Conservation (phyloP, 164 flowering plant species). For the grape (Vitis vinifera) region DNA sequence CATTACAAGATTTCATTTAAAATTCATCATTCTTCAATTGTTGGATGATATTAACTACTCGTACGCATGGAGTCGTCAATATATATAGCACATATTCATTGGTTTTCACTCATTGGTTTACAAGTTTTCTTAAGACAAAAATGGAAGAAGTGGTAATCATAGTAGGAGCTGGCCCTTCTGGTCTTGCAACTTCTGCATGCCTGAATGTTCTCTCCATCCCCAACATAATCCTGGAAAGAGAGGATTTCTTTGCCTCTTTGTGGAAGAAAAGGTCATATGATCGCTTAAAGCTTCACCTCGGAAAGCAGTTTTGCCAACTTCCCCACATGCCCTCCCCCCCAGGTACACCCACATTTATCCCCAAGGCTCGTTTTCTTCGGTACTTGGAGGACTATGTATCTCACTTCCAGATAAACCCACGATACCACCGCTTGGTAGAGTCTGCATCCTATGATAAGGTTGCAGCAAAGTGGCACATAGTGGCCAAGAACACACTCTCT, state of each 20-base stretch:
- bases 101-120: too few species aligned
- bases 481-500: neutral
- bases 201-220: conserved; percentile 23
- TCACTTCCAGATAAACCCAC: conserved; percentile 13
- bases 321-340: conserved; percentile 35
- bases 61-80: too few species aligned
- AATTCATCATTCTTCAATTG: too few species aligned
- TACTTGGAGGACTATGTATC: conserved; percentile 33
- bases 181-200: conserved; percentile 38
- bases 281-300: conserved; percentile 37
- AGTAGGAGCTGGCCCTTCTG: conserved; percentile 43
- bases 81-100: too few species aligned
- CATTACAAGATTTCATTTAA: too few species aligned
- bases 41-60: too few species aligned
- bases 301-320: conserved; percentile 35
- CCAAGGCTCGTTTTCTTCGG: conserved; percentile 16
- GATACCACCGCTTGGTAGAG: conserved; percentile 8
- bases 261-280: conserved; percentile 39
- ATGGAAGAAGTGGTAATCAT: neutral
- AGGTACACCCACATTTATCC: conserved; percentile 14
- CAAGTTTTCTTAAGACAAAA: too few species aligned
- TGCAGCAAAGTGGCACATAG: conserved; percentile 20
- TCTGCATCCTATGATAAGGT: conserved; percentile 16
- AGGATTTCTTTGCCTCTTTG: conserved; percentile 34
- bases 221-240: conserved; percentile 35